Base-by-base conservation (phyloP, 2,329 filamentous ascomycete genomes). In the Allantophomopsis lycopodina region DNA sequence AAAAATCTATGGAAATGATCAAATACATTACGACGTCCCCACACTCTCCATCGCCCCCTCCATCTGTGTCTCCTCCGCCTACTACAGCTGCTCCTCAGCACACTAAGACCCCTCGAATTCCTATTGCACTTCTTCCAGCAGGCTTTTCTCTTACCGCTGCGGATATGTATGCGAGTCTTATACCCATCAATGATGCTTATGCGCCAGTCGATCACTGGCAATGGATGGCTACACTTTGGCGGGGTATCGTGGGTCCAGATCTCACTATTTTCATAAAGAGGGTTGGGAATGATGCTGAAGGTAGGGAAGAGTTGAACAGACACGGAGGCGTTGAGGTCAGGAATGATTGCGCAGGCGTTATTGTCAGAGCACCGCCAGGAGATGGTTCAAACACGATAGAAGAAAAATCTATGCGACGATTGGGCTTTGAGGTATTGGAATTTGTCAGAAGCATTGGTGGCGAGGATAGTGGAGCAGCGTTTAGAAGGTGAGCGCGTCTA, bases 181-280 rank as follows among this genome's bases (percentile, higher is more conserved):
- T 88, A 34, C 80, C 83, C 1, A 86, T 93, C 48, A 64, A 69
- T 14, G 87, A 94, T 54, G 68, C 71, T 6, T 94, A 93, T 57
- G 73, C 76, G 13, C 78, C 83, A 0, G 71, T 83, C n/a, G 87
- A 94, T 51, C 89, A 96, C 61, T 96, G 89, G 87, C 83, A 93
- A 58, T 96, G 89, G 89, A 86, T 91, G 67, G 89, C 89, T 30
- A 89, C 83, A 34, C 71, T 95, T 16, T 96, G 89, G 89, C 78
- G 88, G 8, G 85, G 86, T 8, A 82, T 84, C 40, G 70, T 88
- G 1, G 85, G 83, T 0, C 77, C 89, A 0, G 89, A 96, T 57
- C 62, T 89, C 35, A 82, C 82, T 1, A 66, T 91, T 20, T 85
- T 82, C 52, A 70, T 83, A 14, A 68, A 65, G 32, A 46, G 51